phyloP scores from a whole-genome alignment of 768 basidiomycete species.

The Pisolithus tinctorius region DNA sequence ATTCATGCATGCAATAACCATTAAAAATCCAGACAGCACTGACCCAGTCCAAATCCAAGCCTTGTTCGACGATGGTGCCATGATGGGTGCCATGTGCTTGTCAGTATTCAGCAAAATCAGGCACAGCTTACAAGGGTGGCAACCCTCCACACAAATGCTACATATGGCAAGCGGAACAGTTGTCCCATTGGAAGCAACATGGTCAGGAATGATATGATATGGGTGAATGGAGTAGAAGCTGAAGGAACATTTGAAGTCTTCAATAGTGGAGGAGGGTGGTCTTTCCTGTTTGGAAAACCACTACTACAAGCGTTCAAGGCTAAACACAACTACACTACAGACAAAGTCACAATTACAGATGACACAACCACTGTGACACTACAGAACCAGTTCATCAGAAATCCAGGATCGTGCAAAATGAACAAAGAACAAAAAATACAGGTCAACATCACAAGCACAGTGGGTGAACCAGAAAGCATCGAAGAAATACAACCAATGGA shows the following conservation, averaged over 20 bases:
- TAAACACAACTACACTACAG: conserved; percentile 20
- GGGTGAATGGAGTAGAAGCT: neutral
- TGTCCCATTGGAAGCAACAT: neutral
- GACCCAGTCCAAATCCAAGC: neutral
- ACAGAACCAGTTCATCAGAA: neutral
- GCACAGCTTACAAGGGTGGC: neutral
- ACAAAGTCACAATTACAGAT: conserved; percentile 1
- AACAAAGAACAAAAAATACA: neutral
- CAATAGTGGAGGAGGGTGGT: conserved; percentile 22
- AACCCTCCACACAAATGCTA: conserved; percentile 4
- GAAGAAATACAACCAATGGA: neutral
- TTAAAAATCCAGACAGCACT: neutral
- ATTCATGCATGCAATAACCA: neutral
- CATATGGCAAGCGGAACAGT: conserved; percentile 28
- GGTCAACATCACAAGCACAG: neutral
- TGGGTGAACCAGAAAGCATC: neutral
- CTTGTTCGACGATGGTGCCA: neutral
- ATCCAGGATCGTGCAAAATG: neutral
- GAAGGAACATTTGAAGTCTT: no score
- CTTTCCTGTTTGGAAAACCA: conserved; percentile 25
- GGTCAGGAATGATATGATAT: conserved; percentile 2
- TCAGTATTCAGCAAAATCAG: neutral
- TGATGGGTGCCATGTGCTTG: neutral
- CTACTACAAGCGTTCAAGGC: conserved; percentile 15
- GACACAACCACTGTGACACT: neutral